These are phyloP conservation scores for Tricholoma terreum DNA, from an alignment of 768 basidiomycete genomes.

Conservation along the genomic window DNA sequence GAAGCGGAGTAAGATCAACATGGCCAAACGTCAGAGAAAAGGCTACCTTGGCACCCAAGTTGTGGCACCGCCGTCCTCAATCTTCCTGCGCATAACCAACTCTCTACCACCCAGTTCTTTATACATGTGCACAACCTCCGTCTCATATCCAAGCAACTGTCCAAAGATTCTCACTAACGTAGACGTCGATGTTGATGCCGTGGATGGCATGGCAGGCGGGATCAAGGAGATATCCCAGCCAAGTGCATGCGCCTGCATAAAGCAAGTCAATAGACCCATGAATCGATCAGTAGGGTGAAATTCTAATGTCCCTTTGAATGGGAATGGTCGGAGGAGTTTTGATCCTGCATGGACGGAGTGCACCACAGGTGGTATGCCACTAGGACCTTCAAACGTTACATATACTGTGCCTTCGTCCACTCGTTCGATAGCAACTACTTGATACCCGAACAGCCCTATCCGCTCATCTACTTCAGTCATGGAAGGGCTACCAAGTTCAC, in stretches of 20 bases:
- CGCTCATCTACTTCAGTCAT: conserved; percentile 37
- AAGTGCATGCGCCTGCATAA: conserved; percentile 61
- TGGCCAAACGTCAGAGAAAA: not conserved
- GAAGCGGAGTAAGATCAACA: not conserved
- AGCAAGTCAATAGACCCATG: conserved; percentile 53
- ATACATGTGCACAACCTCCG: conserved; percentile 60
- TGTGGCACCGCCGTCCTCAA: conserved; percentile 56
- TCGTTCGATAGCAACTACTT: conserved; percentile 38
- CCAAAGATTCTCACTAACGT: conserved; percentile 54
- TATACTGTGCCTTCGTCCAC: conserved; percentile 36
- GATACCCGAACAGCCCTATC: conserved; percentile 54
- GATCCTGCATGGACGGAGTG: conserved; percentile 50
- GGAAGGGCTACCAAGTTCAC: conserved; percentile 48
- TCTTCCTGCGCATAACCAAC: conserved; percentile 57
- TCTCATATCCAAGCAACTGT: conserved; percentile 56
- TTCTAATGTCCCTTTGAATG: conserved; percentile 35
- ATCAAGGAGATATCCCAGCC: conserved; percentile 65
- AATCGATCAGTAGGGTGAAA: conserved; percentile 51
- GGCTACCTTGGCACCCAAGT: conserved; percentile 59
- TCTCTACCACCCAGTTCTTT: conserved; percentile 68
- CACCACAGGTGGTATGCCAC: conserved; percentile 23
- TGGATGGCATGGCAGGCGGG: conserved; percentile 55
- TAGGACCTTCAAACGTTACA: conserved; percentile 39
- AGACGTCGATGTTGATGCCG: conserved; percentile 59
- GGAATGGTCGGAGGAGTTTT: conserved; percentile 42